Evolutionary conservation across 345 rosid species (phyloP).

Genomic region (Pelargonium nanum): DNA sequence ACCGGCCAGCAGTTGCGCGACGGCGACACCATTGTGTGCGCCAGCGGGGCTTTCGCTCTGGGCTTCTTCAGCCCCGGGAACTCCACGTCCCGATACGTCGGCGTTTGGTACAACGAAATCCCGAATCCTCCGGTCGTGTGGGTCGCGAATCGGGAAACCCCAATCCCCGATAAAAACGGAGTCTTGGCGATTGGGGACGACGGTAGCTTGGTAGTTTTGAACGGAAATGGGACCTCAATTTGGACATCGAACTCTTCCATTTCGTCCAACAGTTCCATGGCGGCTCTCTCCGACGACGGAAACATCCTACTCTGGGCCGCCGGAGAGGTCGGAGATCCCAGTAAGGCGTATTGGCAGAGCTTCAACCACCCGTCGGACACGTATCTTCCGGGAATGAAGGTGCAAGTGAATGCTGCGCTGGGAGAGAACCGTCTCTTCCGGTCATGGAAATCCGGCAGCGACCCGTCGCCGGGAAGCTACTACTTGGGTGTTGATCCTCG

Average conservation of each 20-base stretch:
- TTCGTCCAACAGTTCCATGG: slow-evolving; percentile 23
- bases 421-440: slow-evolving; percentile 38
- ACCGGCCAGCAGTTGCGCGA: slow-evolving; percentile 29
- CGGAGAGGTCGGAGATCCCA: background rate
- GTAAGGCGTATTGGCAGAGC: slow-evolving; percentile 44
- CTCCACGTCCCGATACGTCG: slow-evolving; percentile 39
- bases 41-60: slow-evolving; percentile 26
- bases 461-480: slow-evolving; percentile 58
- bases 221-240: slow-evolving; percentile 26
- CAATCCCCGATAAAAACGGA: slow-evolving; percentile 36
- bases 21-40: slow-evolving; percentile 35
- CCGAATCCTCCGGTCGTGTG: slow-evolving; percentile 32
- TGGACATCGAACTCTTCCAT: slow-evolving; percentile 38
- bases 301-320: slow-evolving; percentile 23
- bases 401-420: slow-evolving; percentile 21
- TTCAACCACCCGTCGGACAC: slow-evolving; percentile 54
- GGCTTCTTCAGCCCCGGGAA: slow-evolving; percentile 50
- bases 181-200: slow-evolving; percentile 29
- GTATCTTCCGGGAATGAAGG: slow-evolving; percentile 47
- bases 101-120: slow-evolving; percentile 49
- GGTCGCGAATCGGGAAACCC: slow-evolving; percentile 59
- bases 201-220: slow-evolving; percentile 40
- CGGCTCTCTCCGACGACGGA: slow-evolving; percentile 23
- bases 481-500: slow-evolving; percentile 47
- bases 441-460: slow-evolving; percentile 49